Conservation (phyloP, 2,329 filamentous ascomycete species). For the Madurella mycetomatis region DNA sequence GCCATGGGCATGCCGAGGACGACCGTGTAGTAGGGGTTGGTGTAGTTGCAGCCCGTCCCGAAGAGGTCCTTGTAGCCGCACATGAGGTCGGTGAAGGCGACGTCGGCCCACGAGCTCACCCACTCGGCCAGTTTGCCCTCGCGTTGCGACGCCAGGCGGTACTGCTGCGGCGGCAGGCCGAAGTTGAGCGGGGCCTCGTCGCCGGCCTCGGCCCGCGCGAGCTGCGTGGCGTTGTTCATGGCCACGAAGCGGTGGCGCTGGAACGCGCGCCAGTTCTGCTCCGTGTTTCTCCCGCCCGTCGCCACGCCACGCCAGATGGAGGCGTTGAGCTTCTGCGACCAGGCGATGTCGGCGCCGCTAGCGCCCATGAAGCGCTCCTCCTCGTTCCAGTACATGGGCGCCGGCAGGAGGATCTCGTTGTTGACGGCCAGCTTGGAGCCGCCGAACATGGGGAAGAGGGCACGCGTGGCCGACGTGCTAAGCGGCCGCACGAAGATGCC, state of each 20-base stretch:
- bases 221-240: conserved; percentile 64
- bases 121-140: conserved; percentile 45
- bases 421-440: conserved; percentile 66
- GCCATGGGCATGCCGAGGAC: conserved; percentile 39
- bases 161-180: conserved; percentile 44
- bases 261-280: conserved; percentile 65
- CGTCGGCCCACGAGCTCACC: conserved; percentile 46
- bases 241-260: conserved; percentile 71
- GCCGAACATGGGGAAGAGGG: conserved; percentile 61
- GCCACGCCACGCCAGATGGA: conserved; percentile 65
- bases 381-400: conserved; percentile 64
- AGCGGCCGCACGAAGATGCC: conserved; percentile 61
- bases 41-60: conserved; percentile 44
- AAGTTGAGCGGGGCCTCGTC: conserved; percentile 47
- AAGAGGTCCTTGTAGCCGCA: conserved; percentile 38
- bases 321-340: conserved; percentile 52
- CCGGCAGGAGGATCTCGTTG: conserved; percentile 66
- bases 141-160: conserved; percentile 44
- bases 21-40: conserved; percentile 41
- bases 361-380: conserved; percentile 59
- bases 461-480: conserved; percentile 51
- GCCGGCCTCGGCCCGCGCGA: conserved; percentile 45
- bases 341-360: conserved; percentile 48
- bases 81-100: conserved; percentile 52
- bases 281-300: conserved; percentile 56